phyloP scores from a whole-genome alignment of 2,329 filamentous ascomycete species.

The Cytospora schulzeri region DNA sequence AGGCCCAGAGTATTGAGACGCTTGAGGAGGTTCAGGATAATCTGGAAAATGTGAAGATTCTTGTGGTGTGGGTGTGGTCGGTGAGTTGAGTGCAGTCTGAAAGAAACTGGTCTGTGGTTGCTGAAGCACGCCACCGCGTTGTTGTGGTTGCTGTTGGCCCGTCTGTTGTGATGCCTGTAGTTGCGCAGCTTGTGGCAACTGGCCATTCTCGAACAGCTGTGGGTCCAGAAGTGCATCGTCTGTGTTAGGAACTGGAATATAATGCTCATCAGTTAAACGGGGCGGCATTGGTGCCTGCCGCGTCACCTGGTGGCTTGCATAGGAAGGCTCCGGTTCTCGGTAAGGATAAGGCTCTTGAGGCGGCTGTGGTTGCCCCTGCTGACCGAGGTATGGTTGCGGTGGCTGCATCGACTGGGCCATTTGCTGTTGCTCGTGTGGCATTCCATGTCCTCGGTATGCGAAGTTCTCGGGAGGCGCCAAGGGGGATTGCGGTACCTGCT shows the following conservation, averaged over 20 bases:
- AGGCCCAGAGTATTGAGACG: conserved; percentile 13
- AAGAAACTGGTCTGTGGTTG: conserved; percentile 27
- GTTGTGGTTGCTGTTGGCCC: conserved; percentile 21
- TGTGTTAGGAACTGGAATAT: conserved; percentile 25
- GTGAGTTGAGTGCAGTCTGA: conserved; percentile 26
- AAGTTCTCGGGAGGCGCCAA: conserved; percentile 24
- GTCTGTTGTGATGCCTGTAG: conserved; percentile 19
- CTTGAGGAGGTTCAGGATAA: conserved; percentile 21
- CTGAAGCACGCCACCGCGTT: conserved; percentile 17
- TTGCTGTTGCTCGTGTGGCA: conserved; percentile 23
- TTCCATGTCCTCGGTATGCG: conserved; percentile 18
- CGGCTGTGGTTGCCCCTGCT: conserved; percentile 1
- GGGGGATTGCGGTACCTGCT: conserved; percentile 19
- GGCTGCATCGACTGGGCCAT: conserved; percentile 24
- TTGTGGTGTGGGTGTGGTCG: conserved; percentile 18
- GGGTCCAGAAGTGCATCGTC: conserved; percentile 26
- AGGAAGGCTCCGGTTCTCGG: conserved; percentile 15
- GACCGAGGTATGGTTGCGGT: conserved; percentile 13
- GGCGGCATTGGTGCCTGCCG: conserved; percentile 12
- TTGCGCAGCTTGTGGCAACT: conserved; percentile 16
- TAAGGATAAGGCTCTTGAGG: conserved; percentile 17
- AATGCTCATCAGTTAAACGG: conserved; percentile 22
- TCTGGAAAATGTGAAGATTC: conserved; percentile 6
- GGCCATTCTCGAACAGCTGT: conserved; percentile 23
- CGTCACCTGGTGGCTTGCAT: conserved; percentile 15